Percentiles rank a stretch among this genome's conserved stretches.
These are phyloP conservation scores for Diaporthe vexans DNA, from an alignment of 2,329 filamentous ascomycete species.

Conservation along the genomic window DNA sequence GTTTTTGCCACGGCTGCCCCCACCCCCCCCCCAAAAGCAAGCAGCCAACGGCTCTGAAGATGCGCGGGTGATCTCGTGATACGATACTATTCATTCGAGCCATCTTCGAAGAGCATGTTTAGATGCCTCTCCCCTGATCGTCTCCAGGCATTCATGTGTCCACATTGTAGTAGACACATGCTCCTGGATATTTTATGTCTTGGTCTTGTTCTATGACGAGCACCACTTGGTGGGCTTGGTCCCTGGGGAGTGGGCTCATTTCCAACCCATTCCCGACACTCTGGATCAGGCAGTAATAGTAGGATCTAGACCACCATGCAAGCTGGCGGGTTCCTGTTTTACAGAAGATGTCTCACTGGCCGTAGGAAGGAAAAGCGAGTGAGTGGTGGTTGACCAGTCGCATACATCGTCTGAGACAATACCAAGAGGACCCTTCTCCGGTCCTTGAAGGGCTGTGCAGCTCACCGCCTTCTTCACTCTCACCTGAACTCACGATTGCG, in stretches of 20 bases:
- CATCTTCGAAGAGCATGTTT: not conserved
- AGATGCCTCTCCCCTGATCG: not conserved
- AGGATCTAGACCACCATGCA: conserved; percentile 10
- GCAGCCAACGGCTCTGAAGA: not conserved
- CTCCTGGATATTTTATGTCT: not conserved
- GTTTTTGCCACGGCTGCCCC: not conserved
- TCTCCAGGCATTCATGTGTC: not conserved
- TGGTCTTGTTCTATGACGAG: not conserved
- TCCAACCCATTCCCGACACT: conserved; percentile 37
- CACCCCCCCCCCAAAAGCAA: not conserved
- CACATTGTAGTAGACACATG: not conserved
- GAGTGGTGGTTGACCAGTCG: conserved; percentile 22
- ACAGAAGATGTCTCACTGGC: conserved; percentile 37
- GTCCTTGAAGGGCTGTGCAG: not conserved
- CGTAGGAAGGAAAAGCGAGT: not conserved
- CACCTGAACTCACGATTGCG: not conserved
- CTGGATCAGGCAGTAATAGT: conserved; percentile 32
- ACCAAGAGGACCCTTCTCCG: not conserved
- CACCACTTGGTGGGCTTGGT: not conserved
- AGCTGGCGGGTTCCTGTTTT: conserved; percentile 35
- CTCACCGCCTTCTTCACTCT: conserved; percentile 7
- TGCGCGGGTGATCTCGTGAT: conserved; percentile 7
- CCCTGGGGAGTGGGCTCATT: not conserved
- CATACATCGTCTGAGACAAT: conserved; percentile 27
- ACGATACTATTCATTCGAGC: not conserved